phyloP scores from a whole-genome alignment of 139 green algal species.

The Coelastrella sp. region DNA sequence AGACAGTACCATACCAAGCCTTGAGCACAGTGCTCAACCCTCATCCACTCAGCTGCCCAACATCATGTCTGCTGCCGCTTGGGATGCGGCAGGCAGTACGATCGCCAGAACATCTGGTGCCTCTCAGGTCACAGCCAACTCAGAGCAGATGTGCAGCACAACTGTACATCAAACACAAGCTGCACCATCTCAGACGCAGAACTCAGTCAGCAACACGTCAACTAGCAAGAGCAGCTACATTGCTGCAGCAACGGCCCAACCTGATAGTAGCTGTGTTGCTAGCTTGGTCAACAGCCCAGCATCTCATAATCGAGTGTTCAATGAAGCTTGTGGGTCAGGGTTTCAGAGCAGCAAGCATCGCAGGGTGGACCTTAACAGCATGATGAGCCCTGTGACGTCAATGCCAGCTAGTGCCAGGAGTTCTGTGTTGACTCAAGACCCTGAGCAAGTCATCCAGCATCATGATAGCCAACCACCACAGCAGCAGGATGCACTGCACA shows the following conservation, averaged over 20 bases:
- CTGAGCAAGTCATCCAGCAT: neutral
- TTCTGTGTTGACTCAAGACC: neutral
- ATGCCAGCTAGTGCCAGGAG: neutral
- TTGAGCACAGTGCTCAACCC: neutral
- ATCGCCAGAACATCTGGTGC: no score
- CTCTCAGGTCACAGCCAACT: no score
- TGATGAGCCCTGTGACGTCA: neutral
- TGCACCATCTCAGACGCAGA: no score
- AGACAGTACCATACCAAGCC: neutral
- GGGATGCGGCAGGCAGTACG: no score
- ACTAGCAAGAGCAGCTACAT: no score
- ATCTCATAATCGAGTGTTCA: no score
- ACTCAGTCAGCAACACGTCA: no score
- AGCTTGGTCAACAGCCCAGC: neutral
- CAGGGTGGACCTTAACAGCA: neutral
- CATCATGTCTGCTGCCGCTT: neutral
- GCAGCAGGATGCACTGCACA: neutral
- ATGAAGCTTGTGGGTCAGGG: neutral
- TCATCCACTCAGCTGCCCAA: neutral
- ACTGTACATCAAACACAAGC: no score
- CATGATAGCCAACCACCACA: neutral
- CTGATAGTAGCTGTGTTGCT: no score
- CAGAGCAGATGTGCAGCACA: no score
- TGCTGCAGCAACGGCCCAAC: no score
- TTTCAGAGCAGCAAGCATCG: neutral